Base-by-base conservation (phyloP, 1,284 basidiomycete genomes). In the Puccinia coronata region DNA sequence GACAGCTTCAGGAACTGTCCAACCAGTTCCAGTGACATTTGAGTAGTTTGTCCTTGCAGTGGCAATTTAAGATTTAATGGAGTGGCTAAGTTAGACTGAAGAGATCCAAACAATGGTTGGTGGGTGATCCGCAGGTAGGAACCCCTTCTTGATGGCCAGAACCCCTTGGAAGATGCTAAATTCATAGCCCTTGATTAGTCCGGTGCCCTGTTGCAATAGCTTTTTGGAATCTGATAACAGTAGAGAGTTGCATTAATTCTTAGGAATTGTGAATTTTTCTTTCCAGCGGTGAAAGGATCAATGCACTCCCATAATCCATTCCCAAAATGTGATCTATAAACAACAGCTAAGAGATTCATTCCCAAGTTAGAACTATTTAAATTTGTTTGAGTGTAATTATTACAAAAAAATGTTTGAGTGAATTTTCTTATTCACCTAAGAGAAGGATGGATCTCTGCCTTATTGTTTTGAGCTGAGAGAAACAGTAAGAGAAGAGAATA, bases 91-190 rank as follows among this genome's bases (percentile, higher is more conserved):
- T 14, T 36, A 20, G 67, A 70, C 47, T 14, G 67, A 23, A 67
- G 11, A 67, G 28, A 67, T 49, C 36, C 36, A 5, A 34, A 25
- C 28, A n/a, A 49, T 71, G 18, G 28, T 53, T 69, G 41, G 11
- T n/a, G n/a, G n/a, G n/a, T 53, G 43, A 36, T 55, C 49, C 8
- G 41, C 43, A 12, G 51, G 53, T 12, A 57, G 34, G 28, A 79
- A 79, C 16, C 77, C 77, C 25, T 70, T 79, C 77, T 71, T 70
- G 51, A 79, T 71, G 25, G 77, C 51, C 16, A 71, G 63, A 28
- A 79, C 63, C 20, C 77, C 77, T 79, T 59, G 49, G 47, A 70
- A 79, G 39, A n/a, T n/a, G n/a, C 77, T 79, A 55, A 79, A 79
- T n/a, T 79, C 77, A 53, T 70, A 79, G 20, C 77, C 77, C 36